Evolutionary conservation across 345 rosid species (phyloP), one percentile per base, ranked within the genome.

Genomic region (Anastatica hierochuntica): DNA sequence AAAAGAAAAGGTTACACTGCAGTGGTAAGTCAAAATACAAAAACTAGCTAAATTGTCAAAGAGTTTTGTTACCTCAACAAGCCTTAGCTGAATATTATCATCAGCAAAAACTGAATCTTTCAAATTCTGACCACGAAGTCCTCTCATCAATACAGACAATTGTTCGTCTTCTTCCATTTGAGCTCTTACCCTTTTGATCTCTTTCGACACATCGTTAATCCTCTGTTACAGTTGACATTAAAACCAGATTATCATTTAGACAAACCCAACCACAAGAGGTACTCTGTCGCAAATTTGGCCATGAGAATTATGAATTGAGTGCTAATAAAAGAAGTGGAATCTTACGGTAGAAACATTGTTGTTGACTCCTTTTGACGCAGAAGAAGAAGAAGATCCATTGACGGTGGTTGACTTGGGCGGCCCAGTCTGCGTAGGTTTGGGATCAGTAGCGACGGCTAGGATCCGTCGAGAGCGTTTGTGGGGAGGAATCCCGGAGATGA

Each of bases 111-210:
- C 82, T 0, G 79, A 69, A 59, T 90, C 98, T 56, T 77, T 79
- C 62, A 90, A 54, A 61, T 87, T 90, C 71, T 84, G 98, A 27
- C 98, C 98, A 39, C 96, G 81, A 52, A 90, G 77, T 3, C 98
- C 98, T 72, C 73, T 77, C 98, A 90, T 90, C 2, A 87, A 63
- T n/a, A 77, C 82, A 8, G 98, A 68, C 40, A 90, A 43, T 37
- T 84, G 71, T 54, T 90, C 98, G 61, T 90, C 77, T 68, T 87
- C 81, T 74, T 90, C 98, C 96, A 87, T 87, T 57, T 90, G 92
- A 38, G 92, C 96, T 60, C 96, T 76, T 39, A 87, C 87, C 59
- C 96, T 74, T 62, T 87, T 80, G 8, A 90, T 90, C 74, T 90
- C 98, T 75, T 74, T 69, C 0, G 98, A 90, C 38, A 90, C 92